Conservation (phyloP, 192 early-diverging fungal genomes). For the Geranomyces michiganensis region DNA sequence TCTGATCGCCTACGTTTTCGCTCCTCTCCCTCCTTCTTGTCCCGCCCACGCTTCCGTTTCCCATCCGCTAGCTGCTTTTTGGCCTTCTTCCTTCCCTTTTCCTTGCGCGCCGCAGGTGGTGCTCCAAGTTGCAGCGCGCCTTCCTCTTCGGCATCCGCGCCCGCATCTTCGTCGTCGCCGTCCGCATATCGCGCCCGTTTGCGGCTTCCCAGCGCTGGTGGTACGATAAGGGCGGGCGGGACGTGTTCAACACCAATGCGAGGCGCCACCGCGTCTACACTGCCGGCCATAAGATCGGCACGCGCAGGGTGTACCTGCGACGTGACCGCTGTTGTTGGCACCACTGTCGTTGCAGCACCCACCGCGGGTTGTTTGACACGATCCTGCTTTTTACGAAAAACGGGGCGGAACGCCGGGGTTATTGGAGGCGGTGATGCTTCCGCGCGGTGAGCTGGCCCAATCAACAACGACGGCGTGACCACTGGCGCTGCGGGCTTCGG, state of each 20-base stretch:
- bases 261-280: background rate
- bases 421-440: slow-evolving; percentile 34
- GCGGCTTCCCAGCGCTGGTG: background rate
- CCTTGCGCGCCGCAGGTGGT: background rate
- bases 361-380: slow-evolving; percentile 18
- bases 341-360: background rate
- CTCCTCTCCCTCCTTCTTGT: slow-evolving; percentile 1
- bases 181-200: background rate
- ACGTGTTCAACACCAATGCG: background rate
- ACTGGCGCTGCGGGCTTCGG: background rate
- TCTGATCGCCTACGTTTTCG: background rate
- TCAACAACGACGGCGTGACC: background rate
- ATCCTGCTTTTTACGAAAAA: slow-evolving; percentile 33
- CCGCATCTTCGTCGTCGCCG: background rate
- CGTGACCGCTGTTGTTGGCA: background rate
- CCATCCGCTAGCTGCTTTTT: background rate
- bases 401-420: slow-evolving; percentile 27
- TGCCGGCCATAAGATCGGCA: background rate
- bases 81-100: background rate
- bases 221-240: background rate
- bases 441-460: background rate
- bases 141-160: background rate
- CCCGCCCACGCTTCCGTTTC: background rate
- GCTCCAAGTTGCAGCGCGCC: background rate
- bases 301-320: background rate